Evolutionary conservation across 805 yeast species (phyloP).

Genomic region (Kazachstania viticola): DNA sequence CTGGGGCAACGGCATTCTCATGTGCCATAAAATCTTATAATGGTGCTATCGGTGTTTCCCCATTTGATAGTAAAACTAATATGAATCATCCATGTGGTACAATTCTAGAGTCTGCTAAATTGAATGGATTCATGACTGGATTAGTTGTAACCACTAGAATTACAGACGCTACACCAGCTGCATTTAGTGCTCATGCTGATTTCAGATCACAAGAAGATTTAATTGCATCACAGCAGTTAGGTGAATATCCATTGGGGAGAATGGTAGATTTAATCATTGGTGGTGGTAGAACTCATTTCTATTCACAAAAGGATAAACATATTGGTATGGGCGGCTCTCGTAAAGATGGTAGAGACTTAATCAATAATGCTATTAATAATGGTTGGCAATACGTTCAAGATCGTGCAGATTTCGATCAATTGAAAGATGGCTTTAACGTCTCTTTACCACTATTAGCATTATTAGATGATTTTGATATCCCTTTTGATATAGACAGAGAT

Average conservation of each 20-base stretch:
- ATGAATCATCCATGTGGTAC: constrained; percentile 81
- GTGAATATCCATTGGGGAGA: constrained; percentile 68
- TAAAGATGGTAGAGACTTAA: constrained; percentile 54
- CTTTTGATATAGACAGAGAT: constrained; percentile 73
- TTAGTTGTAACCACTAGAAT: constrained; percentile 85
- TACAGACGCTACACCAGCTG: constrained; percentile 93
- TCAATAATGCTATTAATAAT: constrained; percentile 43
- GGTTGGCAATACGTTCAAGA: constrained; percentile 66
- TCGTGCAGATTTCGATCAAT: constrained; percentile 45
- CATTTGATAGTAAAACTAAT: too few relatives aligned
- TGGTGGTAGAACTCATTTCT: constrained; percentile 82
- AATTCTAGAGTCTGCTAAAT: constrained; percentile 74
- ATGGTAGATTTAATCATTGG: constrained; percentile 79
- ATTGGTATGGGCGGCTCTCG: constrained; percentile 49
- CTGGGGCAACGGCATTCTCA: constrained; percentile 91
- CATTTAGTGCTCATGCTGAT: constrained; percentile 72
- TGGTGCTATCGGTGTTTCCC: constrained; percentile 83
- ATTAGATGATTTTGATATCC: constrained; percentile 67
- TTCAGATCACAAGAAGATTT: constrained; percentile 68
- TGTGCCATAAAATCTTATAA: constrained; percentile 78
- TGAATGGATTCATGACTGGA: constrained; percentile 74
- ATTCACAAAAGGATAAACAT: constrained; percentile 33
- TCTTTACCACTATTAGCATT: constrained; percentile 66
- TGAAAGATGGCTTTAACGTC: constrained; percentile 50
- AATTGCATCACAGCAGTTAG: constrained; percentile 82